Percentiles rank a stretch among this genome's conserved stretches.
Evolutionary conservation across 106 monocot species (phyloP).

Genomic region (Chionographis japonica): DNA sequence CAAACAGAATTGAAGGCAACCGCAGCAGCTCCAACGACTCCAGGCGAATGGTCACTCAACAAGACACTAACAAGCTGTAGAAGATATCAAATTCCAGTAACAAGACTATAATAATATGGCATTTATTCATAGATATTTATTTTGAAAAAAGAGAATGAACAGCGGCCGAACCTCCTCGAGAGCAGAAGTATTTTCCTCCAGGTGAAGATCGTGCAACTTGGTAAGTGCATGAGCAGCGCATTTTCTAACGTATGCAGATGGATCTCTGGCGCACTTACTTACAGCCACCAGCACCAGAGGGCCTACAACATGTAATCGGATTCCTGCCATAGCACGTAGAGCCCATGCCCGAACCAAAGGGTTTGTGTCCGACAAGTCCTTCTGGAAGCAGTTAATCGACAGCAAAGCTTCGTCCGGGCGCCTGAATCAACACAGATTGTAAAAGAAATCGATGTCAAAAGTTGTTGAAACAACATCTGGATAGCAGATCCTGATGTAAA

Average conservation of each 20-base stretch:
- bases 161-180: conserved; percentile 55
- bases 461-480: not conserved
- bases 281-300: conserved; percentile 71
- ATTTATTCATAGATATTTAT: not conserved
- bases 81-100: conserved; percentile 1
- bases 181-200: conserved; percentile 58
- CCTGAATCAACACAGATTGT: conserved; percentile 23
- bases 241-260: conserved; percentile 90
- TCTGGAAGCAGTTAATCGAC: conserved; percentile 96
- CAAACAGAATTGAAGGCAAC: conserved; percentile 78
- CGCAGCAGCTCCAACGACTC: conserved; percentile 86
- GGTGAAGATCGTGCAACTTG: conserved; percentile 76
- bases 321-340: conserved; percentile 88
- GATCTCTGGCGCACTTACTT: conserved; percentile 85
- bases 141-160: not conserved
- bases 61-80: conserved; percentile 72
- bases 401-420: conserved; percentile 93
- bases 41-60: conserved; percentile 72
- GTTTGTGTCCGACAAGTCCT: conserved; percentile 88
- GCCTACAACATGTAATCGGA: conserved; percentile 73
- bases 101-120: not conserved
- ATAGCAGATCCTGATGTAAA: too few relatives aligned
- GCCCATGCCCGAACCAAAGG: conserved; percentile 94
- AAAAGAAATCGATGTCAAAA: too few relatives aligned
- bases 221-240: conserved; percentile 90